Conservation (phyloP, 176 grass and related monocot genomes). For the Zoysia japonica region DNA sequence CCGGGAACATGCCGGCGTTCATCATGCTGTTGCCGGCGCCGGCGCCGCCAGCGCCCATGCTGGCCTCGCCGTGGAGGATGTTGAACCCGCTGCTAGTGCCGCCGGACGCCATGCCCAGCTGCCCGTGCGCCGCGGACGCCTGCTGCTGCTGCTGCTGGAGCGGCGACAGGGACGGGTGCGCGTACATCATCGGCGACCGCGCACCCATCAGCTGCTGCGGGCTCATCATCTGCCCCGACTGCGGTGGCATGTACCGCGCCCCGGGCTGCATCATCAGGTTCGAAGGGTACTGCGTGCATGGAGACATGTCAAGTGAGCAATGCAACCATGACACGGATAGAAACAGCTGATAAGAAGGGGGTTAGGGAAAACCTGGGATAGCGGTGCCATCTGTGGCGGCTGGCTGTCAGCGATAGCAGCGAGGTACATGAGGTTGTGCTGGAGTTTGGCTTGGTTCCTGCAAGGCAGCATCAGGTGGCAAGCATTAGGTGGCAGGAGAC, state of each 20-base stretch:
- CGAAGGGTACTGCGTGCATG: conserved; percentile 64
- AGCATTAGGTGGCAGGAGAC: conserved; percentile 18
- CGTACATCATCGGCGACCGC: conserved; percentile 81
- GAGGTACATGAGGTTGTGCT: conserved; percentile 99
- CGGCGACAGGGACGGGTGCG: conserved; percentile 59
- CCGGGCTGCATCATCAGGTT: conserved; percentile 89
- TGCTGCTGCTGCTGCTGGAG: conserved; percentile 69
- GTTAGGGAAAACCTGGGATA: conserved; percentile 52
- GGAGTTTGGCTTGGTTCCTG: conserved; percentile 97
- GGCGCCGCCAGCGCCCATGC: conserved; percentile 53
- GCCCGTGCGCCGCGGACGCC: conserved; percentile 47
- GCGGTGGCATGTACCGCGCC: conserved; percentile 71
- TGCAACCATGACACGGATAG: neutral
- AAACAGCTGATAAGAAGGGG: neutral
- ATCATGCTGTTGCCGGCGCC: conserved; percentile 59
- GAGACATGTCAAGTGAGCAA: conserved; percentile 13
- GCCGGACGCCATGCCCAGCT: conserved; percentile 58
- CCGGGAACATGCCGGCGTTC: conserved; percentile 64
- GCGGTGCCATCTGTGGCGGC: conserved; percentile 66
- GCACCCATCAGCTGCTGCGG: conserved; percentile 81
- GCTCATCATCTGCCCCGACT: conserved; percentile 70
- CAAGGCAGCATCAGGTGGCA: conserved; percentile 25
- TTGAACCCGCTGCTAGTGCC: conserved; percentile 73
- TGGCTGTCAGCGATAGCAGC: conserved; percentile 94
- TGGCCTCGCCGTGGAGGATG: conserved; percentile 84